These are phyloP conservation scores for Boletellus ananiceps DNA, from an alignment of 768 basidiomycete genomes.

Conservation along the genomic window DNA sequence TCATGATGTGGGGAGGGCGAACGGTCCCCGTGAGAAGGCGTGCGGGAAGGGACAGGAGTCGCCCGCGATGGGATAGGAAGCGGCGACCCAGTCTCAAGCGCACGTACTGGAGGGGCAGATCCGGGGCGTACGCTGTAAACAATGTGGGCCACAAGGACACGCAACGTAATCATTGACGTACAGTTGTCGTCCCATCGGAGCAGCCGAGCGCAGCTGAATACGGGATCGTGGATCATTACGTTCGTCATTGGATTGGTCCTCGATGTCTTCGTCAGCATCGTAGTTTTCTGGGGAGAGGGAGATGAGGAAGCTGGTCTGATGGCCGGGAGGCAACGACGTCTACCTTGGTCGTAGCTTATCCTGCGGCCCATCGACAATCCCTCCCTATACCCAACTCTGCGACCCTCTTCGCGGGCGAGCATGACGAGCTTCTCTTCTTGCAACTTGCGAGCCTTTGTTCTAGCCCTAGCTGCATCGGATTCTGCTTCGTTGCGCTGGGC, in stretches of 20 bases:
- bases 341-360: conserved; percentile 29
- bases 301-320: conserved; percentile 11
- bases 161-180: conserved; percentile 17
- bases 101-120: conserved; percentile 27
- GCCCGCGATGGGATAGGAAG: conserved; percentile 22
- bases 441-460: conserved; percentile 40
- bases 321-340: conserved; percentile 7
- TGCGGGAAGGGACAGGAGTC: conserved; percentile 10
- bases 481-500: conserved; percentile 43
- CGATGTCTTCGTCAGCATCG: conserved; percentile 14
- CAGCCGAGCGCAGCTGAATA: conserved; percentile 11
- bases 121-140: conserved; percentile 23
- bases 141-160: conserved; percentile 9
- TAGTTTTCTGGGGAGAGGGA: conserved; percentile 10
- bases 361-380: conserved; percentile 34
- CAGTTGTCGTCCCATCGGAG: conserved; percentile 17
- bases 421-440: conserved; percentile 40
- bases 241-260: conserved; percentile 19
- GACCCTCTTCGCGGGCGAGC: conserved; percentile 42
- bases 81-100: conserved; percentile 15
- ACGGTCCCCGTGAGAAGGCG: conserved; percentile 19
- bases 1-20: conserved; percentile 9
- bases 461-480: conserved; percentile 40
- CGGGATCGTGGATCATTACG: conserved; percentile 15
- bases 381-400: conserved; percentile 38